A percentile compares a stretch with the other conserved stretches of the same genome.
These are phyloP conservation scores for Leptodontidium sp. DNA, from an alignment of 2,329 filamentous ascomycete species.

Conservation along the genomic window DNA sequence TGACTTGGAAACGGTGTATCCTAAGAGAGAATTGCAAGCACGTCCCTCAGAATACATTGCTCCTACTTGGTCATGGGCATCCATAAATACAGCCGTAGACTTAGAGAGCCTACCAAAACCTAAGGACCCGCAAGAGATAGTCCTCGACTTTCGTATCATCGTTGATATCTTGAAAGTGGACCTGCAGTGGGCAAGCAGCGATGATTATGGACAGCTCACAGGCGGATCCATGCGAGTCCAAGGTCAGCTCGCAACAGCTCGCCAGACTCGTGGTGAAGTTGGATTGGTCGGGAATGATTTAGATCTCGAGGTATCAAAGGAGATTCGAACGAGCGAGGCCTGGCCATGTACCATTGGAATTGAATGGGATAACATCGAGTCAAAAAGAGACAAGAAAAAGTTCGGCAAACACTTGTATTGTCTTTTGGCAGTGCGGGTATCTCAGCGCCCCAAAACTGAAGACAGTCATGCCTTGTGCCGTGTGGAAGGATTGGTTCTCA, in stretches of 20 bases:
- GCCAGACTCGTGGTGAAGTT: not conserved
- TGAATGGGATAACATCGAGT: not conserved
- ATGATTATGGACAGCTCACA: not conserved
- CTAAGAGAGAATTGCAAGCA: not conserved
- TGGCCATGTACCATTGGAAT: not conserved
- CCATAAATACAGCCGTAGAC: not conserved
- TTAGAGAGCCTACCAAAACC: not conserved
- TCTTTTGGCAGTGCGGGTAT: not conserved
- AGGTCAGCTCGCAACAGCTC: not conserved
- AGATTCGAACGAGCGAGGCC: not conserved
- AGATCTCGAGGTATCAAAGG: not conserved
- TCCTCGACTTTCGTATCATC: not conserved
- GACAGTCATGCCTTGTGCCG: not conserved
- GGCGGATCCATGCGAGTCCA: not conserved
- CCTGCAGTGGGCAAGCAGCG: not conserved
- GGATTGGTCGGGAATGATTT: not conserved
- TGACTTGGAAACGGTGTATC: not conserved
- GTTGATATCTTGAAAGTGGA: not conserved
- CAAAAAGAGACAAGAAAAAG: not conserved
- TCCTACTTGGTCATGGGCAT: not conserved
- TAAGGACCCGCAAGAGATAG: not conserved
- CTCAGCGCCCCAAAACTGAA: not conserved
- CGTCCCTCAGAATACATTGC: not conserved
- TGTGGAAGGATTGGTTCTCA: not conserved
- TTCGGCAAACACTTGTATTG: not conserved